These are phyloP conservation scores for Sorghum bicolor DNA, from an alignment of 176 grass and related monocot genomes.

Conservation along the genomic window DNA sequence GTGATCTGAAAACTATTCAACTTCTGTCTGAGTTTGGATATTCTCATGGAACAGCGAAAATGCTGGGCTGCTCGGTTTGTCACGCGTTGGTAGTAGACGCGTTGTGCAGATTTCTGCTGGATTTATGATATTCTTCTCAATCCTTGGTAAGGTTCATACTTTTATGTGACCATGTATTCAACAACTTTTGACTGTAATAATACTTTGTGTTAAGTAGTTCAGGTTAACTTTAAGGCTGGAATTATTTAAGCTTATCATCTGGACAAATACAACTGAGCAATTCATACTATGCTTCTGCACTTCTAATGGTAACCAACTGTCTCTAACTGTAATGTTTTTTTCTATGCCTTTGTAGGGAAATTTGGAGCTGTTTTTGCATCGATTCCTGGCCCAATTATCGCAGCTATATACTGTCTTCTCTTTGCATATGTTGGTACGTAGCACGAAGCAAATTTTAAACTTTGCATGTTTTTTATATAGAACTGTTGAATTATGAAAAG, in stretches of 20 bases:
- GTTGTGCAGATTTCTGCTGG: conserved; percentile 87
- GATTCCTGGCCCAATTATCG: conserved; percentile 40
- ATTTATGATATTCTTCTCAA: conserved; percentile 98
- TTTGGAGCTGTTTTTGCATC: conserved; percentile 61
- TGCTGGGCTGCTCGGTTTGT: conserved; percentile 80
- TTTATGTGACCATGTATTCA: conserved; percentile 1
- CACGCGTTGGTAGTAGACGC: conserved; percentile 77
- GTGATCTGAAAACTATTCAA: not conserved
- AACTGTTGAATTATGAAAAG: not conserved
- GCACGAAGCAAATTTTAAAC: not conserved
- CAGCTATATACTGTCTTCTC: conserved; percentile 48
- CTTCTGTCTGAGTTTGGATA: conserved; percentile 17
- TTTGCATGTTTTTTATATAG: not conserved
- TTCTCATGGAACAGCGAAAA: conserved; percentile 71
- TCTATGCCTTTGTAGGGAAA: conserved; percentile 33
- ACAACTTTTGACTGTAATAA: not conserved
- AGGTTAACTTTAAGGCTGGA: not conserved
- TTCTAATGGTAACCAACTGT: not conserved
- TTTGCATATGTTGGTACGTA: conserved; percentile 53
- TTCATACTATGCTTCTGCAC: not conserved
- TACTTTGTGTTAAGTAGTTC: not conserved
- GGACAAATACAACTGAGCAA: not conserved
- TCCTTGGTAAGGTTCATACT: conserved; percentile 58
- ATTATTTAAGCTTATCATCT: conserved; percentile 4
- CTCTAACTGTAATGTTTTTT: not conserved